Base-by-base conservation (phyloP, 257 asterid genomes). In the Fraxinus cuspidata region DNA sequence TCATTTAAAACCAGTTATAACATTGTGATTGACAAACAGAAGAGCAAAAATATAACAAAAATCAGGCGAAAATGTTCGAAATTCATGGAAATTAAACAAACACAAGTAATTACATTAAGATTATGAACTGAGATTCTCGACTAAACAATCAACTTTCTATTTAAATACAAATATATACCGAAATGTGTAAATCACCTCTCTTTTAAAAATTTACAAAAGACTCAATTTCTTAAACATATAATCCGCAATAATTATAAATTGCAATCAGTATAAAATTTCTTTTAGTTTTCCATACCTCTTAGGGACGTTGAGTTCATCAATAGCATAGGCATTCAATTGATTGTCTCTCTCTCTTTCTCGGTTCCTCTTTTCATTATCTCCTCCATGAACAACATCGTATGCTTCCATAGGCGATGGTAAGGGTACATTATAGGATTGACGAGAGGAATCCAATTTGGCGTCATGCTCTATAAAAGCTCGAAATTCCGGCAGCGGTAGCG, bases 401-500 rank as follows among this genome's bases (percentile, higher is more conserved):
- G 74, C 79, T 23, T 80, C 82, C 58, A 27, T 51, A 3, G 92
- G 97, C 32, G 97, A 90, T 18, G 96, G 97, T 82, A 90, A 23
- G 34, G 69, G 69, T 15, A 25, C 69, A 11, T 25, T 63, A 12
- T 27, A 23, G 32, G 78, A 77, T 63, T 63, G 69, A 70, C 34
- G n/a, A 23, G 88, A 34, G 7, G 87, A 37, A 7, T 84, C 74
- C 70, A 73, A 68, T 78, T 78, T 87, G n/a, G 81, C 63, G 7
- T 86, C 92, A 1, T 74, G 86, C 49, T 87, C 86, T 38, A 87
- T 71, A 77, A 81, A 40, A 16, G 73, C 74, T 21, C 82, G 88
- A 78, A 83, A 81, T 75, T 91, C 97, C 31, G 97, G 96, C 83
- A 86, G 51, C 27, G 97, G 97, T 34, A 91, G 85, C 75, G 97